These are phyloP conservation scores for Talaromyces sp. DNA, from an alignment of 2,329 filamentous ascomycete genomes.

Conservation along the genomic window DNA sequence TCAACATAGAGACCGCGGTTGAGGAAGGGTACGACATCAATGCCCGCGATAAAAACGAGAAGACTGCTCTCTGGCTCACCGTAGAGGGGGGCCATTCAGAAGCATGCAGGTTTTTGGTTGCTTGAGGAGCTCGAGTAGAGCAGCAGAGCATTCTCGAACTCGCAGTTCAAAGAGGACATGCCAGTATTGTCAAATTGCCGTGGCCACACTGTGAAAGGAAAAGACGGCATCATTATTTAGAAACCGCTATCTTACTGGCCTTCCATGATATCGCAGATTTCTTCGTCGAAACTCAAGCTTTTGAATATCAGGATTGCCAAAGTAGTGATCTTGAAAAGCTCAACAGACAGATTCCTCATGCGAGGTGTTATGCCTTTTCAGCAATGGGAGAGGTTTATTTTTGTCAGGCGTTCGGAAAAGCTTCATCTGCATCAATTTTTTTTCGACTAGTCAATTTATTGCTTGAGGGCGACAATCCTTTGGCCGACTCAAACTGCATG, in stretches of 20 bases:
- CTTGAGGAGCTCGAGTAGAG: slow-evolving; percentile 3
- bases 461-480: slow-evolving; percentile 2
- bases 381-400: slow-evolving; percentile 15
- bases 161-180: slow-evolving; percentile 6
- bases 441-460: slow-evolving; percentile 10
- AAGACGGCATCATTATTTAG: slow-evolving; percentile 7
- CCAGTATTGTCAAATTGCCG: slow-evolving; percentile 8
- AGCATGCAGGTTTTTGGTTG: slow-evolving; percentile 8
- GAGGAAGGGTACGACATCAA: slow-evolving; percentile 9
- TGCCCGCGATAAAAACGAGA: background rate
- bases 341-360: slow-evolving; percentile 3
- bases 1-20: slow-evolving; percentile 8
- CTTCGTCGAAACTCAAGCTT: slow-evolving; percentile 6
- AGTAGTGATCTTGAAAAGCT: slow-evolving; percentile 1
- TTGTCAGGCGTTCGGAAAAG: slow-evolving; percentile 6
- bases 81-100: slow-evolving; percentile 4
- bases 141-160: slow-evolving; percentile 7
- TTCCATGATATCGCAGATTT: slow-evolving; percentile 16
- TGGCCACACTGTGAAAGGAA: slow-evolving; percentile 11
- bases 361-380: slow-evolving; percentile 5
- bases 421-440: slow-evolving; percentile 9
- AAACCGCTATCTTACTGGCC: slow-evolving; percentile 10
- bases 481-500: slow-evolving; percentile 10
- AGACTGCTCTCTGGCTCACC: slow-evolving; percentile 8
- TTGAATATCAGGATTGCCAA: slow-evolving; percentile 4